These are phyloP conservation scores for Arabidopsis suecica DNA, from an alignment of 345 rosid species.

Conservation along the genomic window DNA sequence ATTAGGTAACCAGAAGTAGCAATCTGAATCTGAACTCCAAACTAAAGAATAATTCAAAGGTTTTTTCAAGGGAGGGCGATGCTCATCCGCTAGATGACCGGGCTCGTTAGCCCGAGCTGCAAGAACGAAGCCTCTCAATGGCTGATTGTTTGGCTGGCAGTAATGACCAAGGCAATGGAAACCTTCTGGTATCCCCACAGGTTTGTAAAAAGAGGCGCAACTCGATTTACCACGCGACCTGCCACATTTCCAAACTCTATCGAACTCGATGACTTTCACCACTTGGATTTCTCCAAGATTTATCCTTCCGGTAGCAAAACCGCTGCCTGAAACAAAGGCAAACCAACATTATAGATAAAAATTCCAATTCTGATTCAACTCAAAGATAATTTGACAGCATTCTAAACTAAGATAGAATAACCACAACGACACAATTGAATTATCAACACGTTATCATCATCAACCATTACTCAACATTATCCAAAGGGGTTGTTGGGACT, in stretches of 20 bases:
- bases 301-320: constrained; percentile 69
- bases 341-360: constrained; percentile 2
- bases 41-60: constrained; percentile 62
- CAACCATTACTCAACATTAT: constrained; percentile 35
- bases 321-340: constrained; percentile 57
- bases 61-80: constrained; percentile 60
- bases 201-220: constrained; percentile 70
- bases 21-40: constrained; percentile 61
- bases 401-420: neutral
- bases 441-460: constrained; percentile 1
- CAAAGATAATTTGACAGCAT: neutral
- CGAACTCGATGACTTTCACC: constrained; percentile 59
- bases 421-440: neutral
- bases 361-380: neutral
- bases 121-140: constrained; percentile 73
- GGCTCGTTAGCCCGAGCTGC: constrained; percentile 52
- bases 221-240: constrained; percentile 49
- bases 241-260: constrained; percentile 69
- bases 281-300: constrained; percentile 77
- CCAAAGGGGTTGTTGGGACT: constrained; percentile 13
- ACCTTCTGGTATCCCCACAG: constrained; percentile 73
- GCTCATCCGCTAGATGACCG: constrained; percentile 44
- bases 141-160: constrained; percentile 69
- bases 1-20: constrained; percentile 85
- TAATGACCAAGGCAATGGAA: constrained; percentile 79